A percentile compares a stretch with the other conserved stretches of the same genome.
Conservation (phyloP, 768 basidiomycete genomes). For the Tylopilus felleus region DNA sequence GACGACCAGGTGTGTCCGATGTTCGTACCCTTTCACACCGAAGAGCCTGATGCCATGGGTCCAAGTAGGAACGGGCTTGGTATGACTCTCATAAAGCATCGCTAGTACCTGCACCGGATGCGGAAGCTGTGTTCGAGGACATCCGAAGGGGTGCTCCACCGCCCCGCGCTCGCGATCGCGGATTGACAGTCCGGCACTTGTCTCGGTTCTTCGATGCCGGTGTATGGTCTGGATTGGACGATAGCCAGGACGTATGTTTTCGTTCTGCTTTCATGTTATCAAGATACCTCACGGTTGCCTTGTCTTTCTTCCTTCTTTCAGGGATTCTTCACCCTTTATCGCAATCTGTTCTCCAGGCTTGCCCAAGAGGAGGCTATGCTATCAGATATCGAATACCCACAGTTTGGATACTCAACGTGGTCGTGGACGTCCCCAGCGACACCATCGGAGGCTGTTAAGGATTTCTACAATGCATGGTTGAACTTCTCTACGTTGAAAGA, state of each 20-base stretch:
- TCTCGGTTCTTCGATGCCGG: slow-evolving; percentile 78
- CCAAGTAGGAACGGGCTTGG: slow-evolving; percentile 92
- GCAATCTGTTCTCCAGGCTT: slow-evolving; percentile 80
- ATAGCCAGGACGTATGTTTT: slow-evolving; percentile 53
- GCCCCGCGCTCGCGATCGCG: slow-evolving; percentile 58
- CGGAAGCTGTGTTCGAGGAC: slow-evolving; percentile 80
- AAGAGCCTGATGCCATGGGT: slow-evolving; percentile 14
- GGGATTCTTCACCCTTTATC: slow-evolving; percentile 90
- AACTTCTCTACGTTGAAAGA: slow-evolving; percentile 87
- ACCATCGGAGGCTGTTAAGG: slow-evolving; percentile 50
- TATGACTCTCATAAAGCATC: slow-evolving; percentile 92
- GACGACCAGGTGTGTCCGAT: slow-evolving; percentile 79
- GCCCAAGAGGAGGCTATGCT: slow-evolving; percentile 66
- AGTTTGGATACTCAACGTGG: slow-evolving; percentile 80
- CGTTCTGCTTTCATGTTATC: background rate
- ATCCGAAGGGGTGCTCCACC: slow-evolving; percentile 66
- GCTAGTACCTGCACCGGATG: slow-evolving; percentile 77
- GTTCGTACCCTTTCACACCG: slow-evolving; percentile 1
- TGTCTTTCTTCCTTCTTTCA: slow-evolving; percentile 29
- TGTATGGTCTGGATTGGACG: slow-evolving; percentile 64
- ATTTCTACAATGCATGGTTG: slow-evolving; percentile 84
- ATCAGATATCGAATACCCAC: slow-evolving; percentile 58
- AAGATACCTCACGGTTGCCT: background rate
- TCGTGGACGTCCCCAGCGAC: slow-evolving; percentile 55
- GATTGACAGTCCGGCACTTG: slow-evolving; percentile 77